A percentile compares a stretch with the other conserved stretches of the same genome.
These are phyloP conservation scores for Yarrowia sp. DNA, from an alignment of 805 yeast species.

Conservation along the genomic window DNA sequence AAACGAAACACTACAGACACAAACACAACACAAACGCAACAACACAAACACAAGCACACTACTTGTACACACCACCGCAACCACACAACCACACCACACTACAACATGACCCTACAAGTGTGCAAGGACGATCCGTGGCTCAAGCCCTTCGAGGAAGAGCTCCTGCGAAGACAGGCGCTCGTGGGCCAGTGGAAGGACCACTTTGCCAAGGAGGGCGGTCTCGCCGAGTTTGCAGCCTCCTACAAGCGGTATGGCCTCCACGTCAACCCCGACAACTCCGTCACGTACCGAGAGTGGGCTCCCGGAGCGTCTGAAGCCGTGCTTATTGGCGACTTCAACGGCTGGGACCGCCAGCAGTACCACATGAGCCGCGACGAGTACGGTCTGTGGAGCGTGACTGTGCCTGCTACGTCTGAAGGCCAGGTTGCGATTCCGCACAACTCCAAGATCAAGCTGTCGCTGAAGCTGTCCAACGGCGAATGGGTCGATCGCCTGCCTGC, in stretches of 20 bases:
- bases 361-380: slow-evolving; percentile 55
- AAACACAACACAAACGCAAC: background rate
- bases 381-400: slow-evolving; percentile 64
- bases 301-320: slow-evolving; percentile 78
- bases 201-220: slow-evolving; percentile 58
- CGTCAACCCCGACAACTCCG: slow-evolving; percentile 52
- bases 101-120: slow-evolving; percentile 4
- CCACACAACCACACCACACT: background rate
- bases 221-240: slow-evolving; percentile 69
- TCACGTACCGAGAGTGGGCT: slow-evolving; percentile 78
- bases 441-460: slow-evolving; percentile 62
- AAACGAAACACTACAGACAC: background rate
- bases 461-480: slow-evolving; percentile 60
- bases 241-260: slow-evolving; percentile 78
- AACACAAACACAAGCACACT: background rate
- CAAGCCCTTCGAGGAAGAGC: slow-evolving; percentile 67
- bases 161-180: slow-evolving; percentile 62
- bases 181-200: slow-evolving; percentile 66
- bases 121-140: slow-evolving; percentile 69
- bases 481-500: slow-evolving; percentile 81
- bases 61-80: background rate
- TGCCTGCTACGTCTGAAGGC: slow-evolving; percentile 56
- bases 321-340: slow-evolving; percentile 89
- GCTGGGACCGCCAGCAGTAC: slow-evolving; percentile 65
- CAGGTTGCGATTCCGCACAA: slow-evolving; percentile 74